These are phyloP conservation scores for Fusarium aywerte DNA, from an alignment of 2,329 filamentous ascomycete species.

Conservation along the genomic window DNA sequence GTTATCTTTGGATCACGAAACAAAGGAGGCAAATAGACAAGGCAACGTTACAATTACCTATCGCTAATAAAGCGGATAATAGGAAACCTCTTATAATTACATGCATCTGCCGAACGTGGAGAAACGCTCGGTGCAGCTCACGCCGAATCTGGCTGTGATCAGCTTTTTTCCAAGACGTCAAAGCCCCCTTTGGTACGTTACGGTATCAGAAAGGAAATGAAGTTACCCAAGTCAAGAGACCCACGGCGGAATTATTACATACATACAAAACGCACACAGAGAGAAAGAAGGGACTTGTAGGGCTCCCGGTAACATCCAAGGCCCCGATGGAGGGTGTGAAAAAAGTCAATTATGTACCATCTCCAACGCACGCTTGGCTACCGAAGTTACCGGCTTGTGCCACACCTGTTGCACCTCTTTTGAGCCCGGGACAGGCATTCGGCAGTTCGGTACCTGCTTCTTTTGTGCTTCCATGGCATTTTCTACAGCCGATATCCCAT, in stretches of 20 bases:
- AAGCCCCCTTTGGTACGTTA: conserved; percentile 11
- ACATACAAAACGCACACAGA: neutral
- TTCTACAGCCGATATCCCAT: neutral
- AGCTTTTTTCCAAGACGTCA: conserved; percentile 12
- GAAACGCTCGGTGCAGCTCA: conserved; percentile 28
- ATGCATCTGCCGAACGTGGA: conserved; percentile 33
- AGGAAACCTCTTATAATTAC: conserved; percentile 7
- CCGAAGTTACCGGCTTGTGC: conserved; percentile 22
- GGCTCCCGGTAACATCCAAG: conserved; percentile 25
- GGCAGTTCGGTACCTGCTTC: conserved; percentile 39
- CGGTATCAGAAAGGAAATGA: conserved; percentile 22
- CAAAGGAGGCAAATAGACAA: neutral
- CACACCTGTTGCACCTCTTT: conserved; percentile 10
- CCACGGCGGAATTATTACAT: conserved; percentile 6
- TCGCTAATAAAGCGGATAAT: neutral
- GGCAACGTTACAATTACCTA: conserved; percentile 19
- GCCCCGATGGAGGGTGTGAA: conserved; percentile 33
- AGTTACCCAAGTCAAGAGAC: neutral
- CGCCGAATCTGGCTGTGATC: conserved; percentile 21
- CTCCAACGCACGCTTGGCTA: neutral
- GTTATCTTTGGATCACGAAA: neutral
- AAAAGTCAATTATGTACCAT: too few species aligned
- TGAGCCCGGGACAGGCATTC: conserved; percentile 21
- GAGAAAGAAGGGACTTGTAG: neutral
- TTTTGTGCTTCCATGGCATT: conserved; percentile 24